A percentile compares a stretch with the other conserved stretches of the same genome.
phyloP scores from a whole-genome alignment of 1,139 yeast genomes.

The Yamadazyma membranifaciens region DNA sequence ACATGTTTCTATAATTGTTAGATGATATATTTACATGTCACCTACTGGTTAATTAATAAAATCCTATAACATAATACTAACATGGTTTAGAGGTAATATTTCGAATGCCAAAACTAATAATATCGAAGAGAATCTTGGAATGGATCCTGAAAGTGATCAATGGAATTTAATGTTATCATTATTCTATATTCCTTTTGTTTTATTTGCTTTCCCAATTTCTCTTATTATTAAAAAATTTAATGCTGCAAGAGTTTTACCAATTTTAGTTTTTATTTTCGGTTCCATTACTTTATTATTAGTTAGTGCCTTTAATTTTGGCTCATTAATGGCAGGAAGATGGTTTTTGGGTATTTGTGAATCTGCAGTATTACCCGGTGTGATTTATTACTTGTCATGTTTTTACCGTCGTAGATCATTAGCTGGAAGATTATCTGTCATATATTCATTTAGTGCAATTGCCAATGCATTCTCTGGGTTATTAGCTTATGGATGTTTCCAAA shows the following conservation, averaged over 20 bases:
- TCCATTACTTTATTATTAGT: constrained; percentile 25
- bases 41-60: too few relatives aligned
- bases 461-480: constrained; percentile 24
- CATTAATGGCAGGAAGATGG: constrained; percentile 26
- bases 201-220: constrained; percentile 34
- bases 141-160: constrained; percentile 25
- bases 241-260: constrained; percentile 29
- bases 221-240: constrained; percentile 27
- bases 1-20: too few relatives aligned
- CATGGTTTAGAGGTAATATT: constrained; percentile 17
- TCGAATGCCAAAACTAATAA: constrained; percentile 28
- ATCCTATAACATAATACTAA: too few relatives aligned
- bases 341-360: constrained; percentile 29
- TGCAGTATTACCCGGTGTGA: constrained; percentile 28
- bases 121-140: constrained; percentile 24
- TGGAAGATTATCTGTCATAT: constrained; percentile 24
- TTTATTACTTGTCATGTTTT: constrained; percentile 30
- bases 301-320: constrained; percentile 22
- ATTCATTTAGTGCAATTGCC: constrained; percentile 27
- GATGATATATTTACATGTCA: too few relatives aligned
- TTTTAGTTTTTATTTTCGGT: constrained; percentile 30
- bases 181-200: constrained; percentile 30
- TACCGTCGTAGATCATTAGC: constrained; percentile 27
- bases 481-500: constrained; percentile 29
- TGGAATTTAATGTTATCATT: constrained; percentile 29